Conservation (phyloP, 140 eudicot genomes). For the Erigeron philadelphicus region DNA sequence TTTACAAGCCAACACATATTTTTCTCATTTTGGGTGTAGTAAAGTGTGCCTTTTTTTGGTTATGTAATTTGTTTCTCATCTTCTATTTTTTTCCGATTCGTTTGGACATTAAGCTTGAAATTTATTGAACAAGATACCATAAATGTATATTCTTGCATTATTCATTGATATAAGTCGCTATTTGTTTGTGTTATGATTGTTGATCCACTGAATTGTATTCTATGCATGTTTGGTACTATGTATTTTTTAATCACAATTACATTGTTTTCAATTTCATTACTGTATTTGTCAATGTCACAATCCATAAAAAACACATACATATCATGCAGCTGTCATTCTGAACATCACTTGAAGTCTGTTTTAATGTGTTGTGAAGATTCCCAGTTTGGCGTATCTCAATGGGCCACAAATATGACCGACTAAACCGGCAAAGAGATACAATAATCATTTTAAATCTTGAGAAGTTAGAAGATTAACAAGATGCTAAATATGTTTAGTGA, state of each 20-base stretch:
- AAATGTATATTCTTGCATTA: constrained; percentile 16
- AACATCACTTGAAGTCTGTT: too few species aligned
- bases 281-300: neutral
- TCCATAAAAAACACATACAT: too few species aligned
- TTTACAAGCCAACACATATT: constrained; percentile 3
- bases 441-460: too few species aligned
- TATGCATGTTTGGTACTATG: neutral
- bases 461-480: too few species aligned
- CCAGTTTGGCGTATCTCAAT: too few species aligned
- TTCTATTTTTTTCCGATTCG: constrained; percentile 26
- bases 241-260: too few species aligned
- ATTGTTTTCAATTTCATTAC: too few species aligned
- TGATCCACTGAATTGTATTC: neutral
- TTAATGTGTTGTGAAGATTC: too few species aligned
- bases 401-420: too few species aligned
- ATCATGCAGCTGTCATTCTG: too few species aligned
- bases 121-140: constrained; percentile 10
- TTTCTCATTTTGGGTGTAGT: constrained; percentile 21
- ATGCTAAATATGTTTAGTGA: too few species aligned
- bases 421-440: too few species aligned
- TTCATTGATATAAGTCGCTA: neutral
- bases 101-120: constrained; percentile 8
- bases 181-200: neutral
- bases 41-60: constrained; percentile 5
- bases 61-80: constrained; percentile 11